Base-by-base conservation (phyloP, 768 basidiomycete species). In the Russula abietina region DNA sequence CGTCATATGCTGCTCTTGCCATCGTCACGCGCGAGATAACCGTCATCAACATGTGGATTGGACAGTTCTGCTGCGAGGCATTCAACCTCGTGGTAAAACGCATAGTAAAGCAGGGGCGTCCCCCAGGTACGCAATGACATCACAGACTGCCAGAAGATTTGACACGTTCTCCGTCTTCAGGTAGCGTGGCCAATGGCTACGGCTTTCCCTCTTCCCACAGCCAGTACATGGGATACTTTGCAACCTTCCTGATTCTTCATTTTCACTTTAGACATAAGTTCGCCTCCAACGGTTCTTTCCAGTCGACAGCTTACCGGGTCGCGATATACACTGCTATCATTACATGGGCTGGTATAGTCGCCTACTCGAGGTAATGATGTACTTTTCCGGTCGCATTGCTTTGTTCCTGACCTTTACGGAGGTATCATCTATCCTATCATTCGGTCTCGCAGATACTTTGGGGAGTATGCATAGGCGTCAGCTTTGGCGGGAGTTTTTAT, bases 141-240 rank as follows among this genome's bases (percentile, higher is more conserved):
- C 33, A 24, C 24, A 52, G 56, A 14, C 49, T 30, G 51, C 24
- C 49, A 9, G 17, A 55, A 36, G 59, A 38, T 26, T 52, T 49
- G 45, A 52, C 43, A 39, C 26, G 38, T 3, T 22, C 61, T 12
- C 50, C 12, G 68, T 33, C 52, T 9, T 32, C 41, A 87, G 87
- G 78, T 48, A 79, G 78, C 59, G 72, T 83, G 52, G 86, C 85
- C 22, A 80, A 80, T 59, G 91, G 91, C 16, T 93, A 91, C 70
- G 91, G 90, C 8, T 93, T 93, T 68, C 91, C 91, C 0, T 92
- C 91, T 0, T 91, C 89, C 16, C 91, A 93, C 70, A 90, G 89
- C 73, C 91, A 93, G 73, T 91, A 87, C 71, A 92, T 93, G 91
- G 91, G 84, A 17, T 93, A 89, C 73, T 93, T 93, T 66, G 79